phyloP scores from a whole-genome alignment of 2,329 filamentous ascomycete species.

The Diaporthe helianthi region DNA sequence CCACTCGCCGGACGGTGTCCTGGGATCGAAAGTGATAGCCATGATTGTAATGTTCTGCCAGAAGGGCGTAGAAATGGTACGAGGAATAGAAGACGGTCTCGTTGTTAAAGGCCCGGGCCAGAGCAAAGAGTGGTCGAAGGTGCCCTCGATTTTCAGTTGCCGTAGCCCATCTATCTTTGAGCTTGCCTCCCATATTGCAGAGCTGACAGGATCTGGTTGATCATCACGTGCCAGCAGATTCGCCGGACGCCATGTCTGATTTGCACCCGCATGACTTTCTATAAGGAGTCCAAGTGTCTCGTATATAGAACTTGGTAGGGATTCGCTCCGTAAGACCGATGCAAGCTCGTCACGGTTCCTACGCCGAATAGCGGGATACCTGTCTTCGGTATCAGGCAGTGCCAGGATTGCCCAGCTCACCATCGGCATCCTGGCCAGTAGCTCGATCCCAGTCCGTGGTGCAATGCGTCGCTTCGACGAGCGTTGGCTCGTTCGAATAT shows the following conservation, averaged over 20 bases:
- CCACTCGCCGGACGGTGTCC: background rate
- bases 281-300: background rate
- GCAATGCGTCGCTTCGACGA: background rate
- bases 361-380: background rate
- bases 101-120: background rate
- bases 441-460: background rate
- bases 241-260: background rate
- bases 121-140: background rate
- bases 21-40: background rate
- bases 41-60: background rate
- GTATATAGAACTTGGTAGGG: background rate
- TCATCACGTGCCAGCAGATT: background rate
- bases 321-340: background rate
- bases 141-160: background rate
- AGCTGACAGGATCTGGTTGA: background rate
- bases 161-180: background rate
- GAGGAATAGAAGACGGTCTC: background rate
- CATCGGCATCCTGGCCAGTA: background rate
- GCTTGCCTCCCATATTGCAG: background rate
- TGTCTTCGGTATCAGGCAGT: background rate
- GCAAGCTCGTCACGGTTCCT: background rate
- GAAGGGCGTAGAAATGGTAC: background rate
- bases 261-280: background rate
- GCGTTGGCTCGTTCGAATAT: background rate
- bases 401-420: background rate